Evolutionary conservation across 257 asterid genomes (phyloP).

Genomic region (Lycium ferocissimum): DNA sequence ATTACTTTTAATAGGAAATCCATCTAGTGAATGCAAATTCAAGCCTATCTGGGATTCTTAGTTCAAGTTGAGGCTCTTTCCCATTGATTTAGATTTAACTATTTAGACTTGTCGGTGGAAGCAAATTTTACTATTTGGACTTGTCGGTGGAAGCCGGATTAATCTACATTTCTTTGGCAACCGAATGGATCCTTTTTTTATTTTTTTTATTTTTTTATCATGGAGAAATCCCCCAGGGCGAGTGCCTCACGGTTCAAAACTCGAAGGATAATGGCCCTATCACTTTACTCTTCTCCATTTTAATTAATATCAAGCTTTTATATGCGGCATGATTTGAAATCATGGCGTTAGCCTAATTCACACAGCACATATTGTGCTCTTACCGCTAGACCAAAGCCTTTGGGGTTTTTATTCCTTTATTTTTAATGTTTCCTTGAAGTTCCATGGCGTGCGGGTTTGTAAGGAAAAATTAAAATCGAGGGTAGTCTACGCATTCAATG

Average conservation of each 20-base stretch:
- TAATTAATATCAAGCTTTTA: neutral
- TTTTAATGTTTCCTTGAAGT: neutral
- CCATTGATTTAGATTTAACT: conserved; percentile 5
- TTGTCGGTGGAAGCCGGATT: neutral
- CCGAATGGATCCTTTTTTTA: neutral
- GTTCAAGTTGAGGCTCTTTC: conserved; percentile 16
- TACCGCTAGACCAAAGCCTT: neutral
- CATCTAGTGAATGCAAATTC: neutral
- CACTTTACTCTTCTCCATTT: neutral
- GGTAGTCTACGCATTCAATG: too few relatives aligned
- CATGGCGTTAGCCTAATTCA: neutral
- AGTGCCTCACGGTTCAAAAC: neutral
- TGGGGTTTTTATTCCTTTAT: neutral
- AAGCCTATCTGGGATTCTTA: conserved; percentile 2
- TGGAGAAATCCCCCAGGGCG: neutral
- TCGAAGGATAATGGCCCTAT: neutral
- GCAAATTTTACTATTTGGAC: neutral
- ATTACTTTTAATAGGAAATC: neutral
- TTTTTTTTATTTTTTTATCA: too few relatives aligned
- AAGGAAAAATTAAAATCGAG: too few relatives aligned
- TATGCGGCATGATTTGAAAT: neutral
- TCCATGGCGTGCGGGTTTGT: too few relatives aligned
- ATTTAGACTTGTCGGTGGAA: neutral
- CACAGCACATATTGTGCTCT: neutral
- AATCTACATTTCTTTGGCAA: neutral